A percentile compares a stretch with the other conserved stretches of the same genome.
Evolutionary conservation across 345 rosid genomes (phyloP).

Genomic region (Populus ilicifolia): DNA sequence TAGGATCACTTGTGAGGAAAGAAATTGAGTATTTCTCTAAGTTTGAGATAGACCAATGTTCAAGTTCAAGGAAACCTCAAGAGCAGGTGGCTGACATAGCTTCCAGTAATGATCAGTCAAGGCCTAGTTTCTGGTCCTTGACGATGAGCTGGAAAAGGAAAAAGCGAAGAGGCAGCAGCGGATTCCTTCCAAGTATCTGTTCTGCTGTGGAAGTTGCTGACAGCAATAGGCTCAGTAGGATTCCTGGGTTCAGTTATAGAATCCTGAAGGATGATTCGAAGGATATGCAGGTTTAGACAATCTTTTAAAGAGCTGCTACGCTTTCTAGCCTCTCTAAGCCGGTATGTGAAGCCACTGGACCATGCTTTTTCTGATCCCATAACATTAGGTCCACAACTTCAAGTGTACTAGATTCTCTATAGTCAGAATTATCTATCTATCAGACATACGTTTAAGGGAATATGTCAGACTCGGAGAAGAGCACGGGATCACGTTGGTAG

Average conservation of each 20-base stretch:
- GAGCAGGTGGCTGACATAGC: slow-evolving; percentile 19
- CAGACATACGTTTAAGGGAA: not conserved
- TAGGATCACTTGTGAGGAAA: slow-evolving; percentile 70
- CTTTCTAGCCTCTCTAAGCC: not conserved
- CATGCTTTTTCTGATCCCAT: not conserved
- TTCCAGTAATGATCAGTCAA: slow-evolving; percentile 30
- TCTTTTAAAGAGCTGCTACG: not conserved
- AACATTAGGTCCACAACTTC: not conserved
- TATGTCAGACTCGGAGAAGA: not conserved
- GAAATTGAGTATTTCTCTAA: slow-evolving; percentile 71
- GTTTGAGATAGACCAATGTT: slow-evolving; percentile 23
- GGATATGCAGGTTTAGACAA: slow-evolving; percentile 19
- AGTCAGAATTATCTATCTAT: not conserved
- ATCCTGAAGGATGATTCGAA: slow-evolving; percentile 53
- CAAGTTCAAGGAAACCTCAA: slow-evolving; percentile 29
- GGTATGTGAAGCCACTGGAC: not conserved
- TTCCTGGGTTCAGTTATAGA: slow-evolving; percentile 51
- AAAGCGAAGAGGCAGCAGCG: slow-evolving; percentile 37
- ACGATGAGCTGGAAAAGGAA: slow-evolving; percentile 48
- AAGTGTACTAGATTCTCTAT: not conserved
- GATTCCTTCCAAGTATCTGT: slow-evolving; percentile 50
- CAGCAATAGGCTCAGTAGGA: slow-evolving; percentile 22
- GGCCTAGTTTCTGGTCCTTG: slow-evolving; percentile 51
- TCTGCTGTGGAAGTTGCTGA: slow-evolving; percentile 51
- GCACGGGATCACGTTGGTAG: not conserved